Evolutionary conservation across 768 basidiomycete species (phyloP).

Genomic region (Leccinum subgranulosum): DNA sequence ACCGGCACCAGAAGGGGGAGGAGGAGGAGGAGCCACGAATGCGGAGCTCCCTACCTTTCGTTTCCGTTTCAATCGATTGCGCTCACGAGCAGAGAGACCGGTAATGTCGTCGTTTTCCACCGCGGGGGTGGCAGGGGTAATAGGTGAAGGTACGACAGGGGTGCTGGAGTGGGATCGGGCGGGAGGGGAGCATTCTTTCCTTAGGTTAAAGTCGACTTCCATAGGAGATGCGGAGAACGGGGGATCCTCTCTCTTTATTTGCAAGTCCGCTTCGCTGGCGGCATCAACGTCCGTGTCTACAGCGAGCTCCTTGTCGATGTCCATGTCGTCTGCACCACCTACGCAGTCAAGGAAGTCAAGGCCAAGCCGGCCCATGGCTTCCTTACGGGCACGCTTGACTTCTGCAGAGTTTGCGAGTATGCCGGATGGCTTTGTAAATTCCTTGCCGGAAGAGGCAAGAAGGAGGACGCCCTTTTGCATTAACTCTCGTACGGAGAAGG

Average conservation of each 20-base stretch:
- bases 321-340: constrained; percentile 73
- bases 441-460: constrained; percentile 90
- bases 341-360: constrained; percentile 80
- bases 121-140: constrained; percentile 37
- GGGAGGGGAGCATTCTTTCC: constrained; percentile 40
- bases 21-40: constrained; percentile 68
- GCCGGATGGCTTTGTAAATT: constrained; percentile 73
- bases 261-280: constrained; percentile 40
- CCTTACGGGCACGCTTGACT: constrained; percentile 83
- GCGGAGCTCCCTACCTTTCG: constrained; percentile 83
- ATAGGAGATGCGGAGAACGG: constrained; percentile 38
- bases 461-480: constrained; percentile 76
- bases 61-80: constrained; percentile 92
- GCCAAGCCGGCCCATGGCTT: constrained; percentile 85
- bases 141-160: constrained; percentile 47
- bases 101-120: constrained; percentile 42
- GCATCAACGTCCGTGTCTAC: constrained; percentile 51
- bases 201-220: constrained; percentile 41
- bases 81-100: constrained; percentile 84
- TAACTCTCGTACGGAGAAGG: constrained; percentile 74
- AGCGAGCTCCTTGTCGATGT: constrained; percentile 78
- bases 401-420: constrained; percentile 73
- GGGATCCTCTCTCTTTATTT: constrained; percentile 39
- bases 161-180: constrained; percentile 43
- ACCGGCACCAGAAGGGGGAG: constrained; percentile 54